phyloP scores from a whole-genome alignment of 768 basidiomycete species.

The Boletus subcaerulescens region DNA sequence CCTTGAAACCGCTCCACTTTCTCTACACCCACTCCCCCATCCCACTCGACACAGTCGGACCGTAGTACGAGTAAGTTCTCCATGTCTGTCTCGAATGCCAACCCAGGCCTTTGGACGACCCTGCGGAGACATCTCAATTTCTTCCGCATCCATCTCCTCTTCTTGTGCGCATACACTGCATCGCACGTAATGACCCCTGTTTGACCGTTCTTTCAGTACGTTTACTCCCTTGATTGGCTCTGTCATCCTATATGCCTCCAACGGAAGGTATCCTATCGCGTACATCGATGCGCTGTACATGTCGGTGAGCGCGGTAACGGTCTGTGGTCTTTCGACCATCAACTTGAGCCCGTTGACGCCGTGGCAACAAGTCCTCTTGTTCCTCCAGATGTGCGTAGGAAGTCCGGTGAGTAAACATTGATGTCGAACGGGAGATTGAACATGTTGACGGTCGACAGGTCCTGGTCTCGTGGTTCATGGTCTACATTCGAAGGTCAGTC shows the following conservation, averaged over 20 bases:
- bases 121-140: conserved; percentile 59
- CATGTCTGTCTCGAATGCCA: conserved; percentile 9
- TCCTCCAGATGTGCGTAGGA: conserved; percentile 76
- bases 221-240: conserved; percentile 79
- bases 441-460: conserved; percentile 42
- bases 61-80: too few species aligned
- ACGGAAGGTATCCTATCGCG: conserved; percentile 64
- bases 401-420: conserved; percentile 53
- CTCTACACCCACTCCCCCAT: too few species aligned
- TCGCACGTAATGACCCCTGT: conserved; percentile 1
- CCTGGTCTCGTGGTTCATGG: conserved; percentile 79
- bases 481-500: conserved; percentile 65
- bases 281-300: conserved; percentile 80
- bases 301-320: conserved; percentile 74
- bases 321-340: conserved; percentile 71
- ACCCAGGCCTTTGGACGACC: conserved; percentile 15
- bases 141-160: conserved; percentile 58
- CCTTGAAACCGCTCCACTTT: too few species aligned
- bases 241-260: conserved; percentile 78
- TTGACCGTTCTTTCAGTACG: conserved; percentile 42
- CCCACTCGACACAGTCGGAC: too few species aligned
- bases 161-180: conserved; percentile 48
- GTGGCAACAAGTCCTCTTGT: conserved; percentile 69
- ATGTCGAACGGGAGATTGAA: neutral
- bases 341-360: conserved; percentile 65